These are phyloP conservation scores for Fusarium sp. DNA, from an alignment of 2,329 filamentous ascomycete genomes.

Conservation along the genomic window DNA sequence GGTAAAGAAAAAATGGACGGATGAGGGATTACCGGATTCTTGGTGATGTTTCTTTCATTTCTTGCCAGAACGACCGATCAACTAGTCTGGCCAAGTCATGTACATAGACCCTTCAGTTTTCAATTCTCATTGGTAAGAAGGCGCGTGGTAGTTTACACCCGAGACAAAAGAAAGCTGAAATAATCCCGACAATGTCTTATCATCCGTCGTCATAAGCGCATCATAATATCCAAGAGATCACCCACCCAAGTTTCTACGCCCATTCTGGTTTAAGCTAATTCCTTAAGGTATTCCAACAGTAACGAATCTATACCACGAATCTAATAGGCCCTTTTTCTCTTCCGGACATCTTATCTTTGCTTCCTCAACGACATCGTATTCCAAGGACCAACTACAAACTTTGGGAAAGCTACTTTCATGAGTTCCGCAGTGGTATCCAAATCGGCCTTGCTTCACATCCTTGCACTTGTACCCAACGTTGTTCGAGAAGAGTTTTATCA, in stretches of 20 bases:
- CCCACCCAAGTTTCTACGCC: accelerated
- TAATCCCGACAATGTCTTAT: too few relatives aligned
- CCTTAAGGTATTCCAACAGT: accelerated
- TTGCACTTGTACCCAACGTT: background rate
- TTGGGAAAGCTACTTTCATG: background rate
- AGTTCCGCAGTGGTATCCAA: background rate
- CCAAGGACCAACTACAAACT: background rate
- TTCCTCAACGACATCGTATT: background rate
- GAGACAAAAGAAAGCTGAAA: too few relatives aligned
- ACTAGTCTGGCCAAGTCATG: too few relatives aligned
- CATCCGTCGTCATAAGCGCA: too few relatives aligned
- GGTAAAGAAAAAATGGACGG: too few relatives aligned
- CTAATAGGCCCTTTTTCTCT: accelerated
- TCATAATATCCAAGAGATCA: background rate
- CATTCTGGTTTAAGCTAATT: background rate
- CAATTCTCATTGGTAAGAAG: too few relatives aligned
- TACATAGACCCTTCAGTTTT: too few relatives aligned
- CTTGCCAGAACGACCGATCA: too few relatives aligned
- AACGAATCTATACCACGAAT: accelerated
- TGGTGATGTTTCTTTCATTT: too few relatives aligned
- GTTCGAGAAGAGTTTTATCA: background rate
- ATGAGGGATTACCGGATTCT: too few relatives aligned
- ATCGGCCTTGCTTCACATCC: accelerated
- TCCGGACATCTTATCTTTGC: background rate
- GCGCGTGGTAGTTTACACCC: too few relatives aligned